Percentiles rank a stretch among this genome's conserved stretches.
phyloP scores from a whole-genome alignment of 2,329 filamentous ascomycete genomes.

The Salinomyces thailandicus region DNA sequence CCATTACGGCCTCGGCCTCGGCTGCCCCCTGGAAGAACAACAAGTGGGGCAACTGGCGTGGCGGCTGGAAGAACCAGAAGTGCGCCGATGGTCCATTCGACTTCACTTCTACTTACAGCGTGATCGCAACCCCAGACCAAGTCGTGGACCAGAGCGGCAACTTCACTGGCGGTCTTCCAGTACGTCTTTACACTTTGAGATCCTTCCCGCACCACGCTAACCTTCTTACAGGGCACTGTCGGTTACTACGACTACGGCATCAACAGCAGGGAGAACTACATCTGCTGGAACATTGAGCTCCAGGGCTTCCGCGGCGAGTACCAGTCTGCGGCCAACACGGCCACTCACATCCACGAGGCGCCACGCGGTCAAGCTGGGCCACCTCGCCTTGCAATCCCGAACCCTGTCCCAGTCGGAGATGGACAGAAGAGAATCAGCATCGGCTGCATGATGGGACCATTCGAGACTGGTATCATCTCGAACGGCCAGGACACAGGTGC shows the following conservation, averaged over 20 bases:
- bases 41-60: background rate
- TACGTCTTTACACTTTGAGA: conserved; percentile 5
- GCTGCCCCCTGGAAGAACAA: background rate
- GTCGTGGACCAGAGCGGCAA: conserved; percentile 37
- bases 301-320: conserved; percentile 41
- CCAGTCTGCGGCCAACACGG: conserved; percentile 40
- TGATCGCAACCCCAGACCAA: conserved; percentile 41
- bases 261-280: conserved; percentile 36
- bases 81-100: conserved; percentile 9
- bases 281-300: conserved; percentile 44
- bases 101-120: conserved; percentile 42
- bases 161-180: conserved; percentile 16
- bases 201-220: conserved; percentile 7
- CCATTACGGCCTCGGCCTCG: background rate
- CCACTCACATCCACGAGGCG: conserved; percentile 47
- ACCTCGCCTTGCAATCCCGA: conserved; percentile 43
- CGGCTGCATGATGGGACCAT: conserved; percentile 36
- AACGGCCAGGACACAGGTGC: conserved; percentile 35
- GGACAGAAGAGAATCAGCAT: conserved; percentile 27
- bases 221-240: conserved; percentile 35
- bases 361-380: conserved; percentile 38
- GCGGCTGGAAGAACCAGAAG: conserved; percentile 4
- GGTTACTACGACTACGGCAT: conserved; percentile 46
- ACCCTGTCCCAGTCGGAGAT: conserved; percentile 32
- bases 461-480: conserved; percentile 33